Base-by-base conservation (phyloP, 2,329 filamentous ascomycete genomes). In the Fusarium annulatum region DNA sequence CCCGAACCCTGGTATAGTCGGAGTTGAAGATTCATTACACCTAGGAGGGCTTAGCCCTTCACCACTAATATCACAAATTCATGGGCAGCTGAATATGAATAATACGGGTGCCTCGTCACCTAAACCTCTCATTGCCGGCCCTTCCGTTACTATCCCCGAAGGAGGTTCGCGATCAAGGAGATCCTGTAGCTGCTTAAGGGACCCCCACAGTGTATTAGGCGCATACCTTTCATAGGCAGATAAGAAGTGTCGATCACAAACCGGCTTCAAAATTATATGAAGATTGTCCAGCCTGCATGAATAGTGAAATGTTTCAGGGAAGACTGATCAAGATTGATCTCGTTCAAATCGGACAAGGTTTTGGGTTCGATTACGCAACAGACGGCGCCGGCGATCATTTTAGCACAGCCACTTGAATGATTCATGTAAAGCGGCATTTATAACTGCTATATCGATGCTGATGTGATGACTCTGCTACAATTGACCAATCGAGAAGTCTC, bases 181-280 rank as follows among this genome's bases (percentile, higher is more conserved):
- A 68, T 69, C 38, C 48, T 41, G 38, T 30, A 52, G 46, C n/a
- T 62, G 39, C 23, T 36, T 42, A 21, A 49, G n/a, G 39, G 64
- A 55, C 66, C 69, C 71, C 64, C 66, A 73, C 71, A 71, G 69
- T 75, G 69, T 63, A 59, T 60, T 36, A 18, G 52, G 64, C 56
- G 30, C 51, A 61, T 43, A 51, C 23, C 14, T 53, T 49, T 43
- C 11, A 74, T 61, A 74, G 71, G 55, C 34, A 55, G 42, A 58
- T 62, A 53, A 39, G 33, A 33, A 41, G 18, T 26, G 55, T 69
- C 52, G 62, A 73, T 72, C 62, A 51, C 38, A 55, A 46, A 64
- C 42, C 45, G n/a, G 49, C 55, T 38, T 73, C 38, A 23, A 3
- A 52, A 51, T 18, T 33, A 19, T 55, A 74, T 71, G 55, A 73